These are phyloP conservation scores for Whalleya microplaca DNA, from an alignment of 2,329 filamentous ascomycete species.

Conservation along the genomic window DNA sequence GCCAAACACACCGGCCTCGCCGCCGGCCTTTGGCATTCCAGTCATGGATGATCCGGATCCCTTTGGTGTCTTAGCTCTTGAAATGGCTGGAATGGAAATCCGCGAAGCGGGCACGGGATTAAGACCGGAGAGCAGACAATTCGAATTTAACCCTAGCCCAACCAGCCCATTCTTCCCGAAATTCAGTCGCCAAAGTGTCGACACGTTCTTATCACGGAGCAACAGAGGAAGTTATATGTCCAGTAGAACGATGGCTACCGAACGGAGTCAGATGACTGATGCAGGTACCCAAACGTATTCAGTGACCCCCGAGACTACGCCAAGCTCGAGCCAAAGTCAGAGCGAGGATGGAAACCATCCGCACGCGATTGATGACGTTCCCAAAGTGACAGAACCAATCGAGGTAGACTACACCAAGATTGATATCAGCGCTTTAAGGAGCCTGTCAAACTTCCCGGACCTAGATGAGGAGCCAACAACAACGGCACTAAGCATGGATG, in stretches of 20 bases:
- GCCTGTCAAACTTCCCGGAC: slow-evolving; percentile 47
- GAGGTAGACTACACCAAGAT: slow-evolving; percentile 65
- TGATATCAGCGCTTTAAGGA: slow-evolving; percentile 54
- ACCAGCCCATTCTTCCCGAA: slow-evolving; percentile 70
- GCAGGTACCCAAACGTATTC: slow-evolving; percentile 66
- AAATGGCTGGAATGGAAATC: slow-evolving; percentile 87
- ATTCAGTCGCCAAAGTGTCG: slow-evolving; percentile 68
- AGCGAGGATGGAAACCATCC: slow-evolving; percentile 55
- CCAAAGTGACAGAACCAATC: slow-evolving; percentile 45
- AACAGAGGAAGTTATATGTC: slow-evolving; percentile 78
- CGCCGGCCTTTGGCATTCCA: slow-evolving; percentile 74
- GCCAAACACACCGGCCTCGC: slow-evolving; percentile 42
- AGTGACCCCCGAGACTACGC: slow-evolving; percentile 58
- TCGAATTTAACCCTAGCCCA: slow-evolving; percentile 79
- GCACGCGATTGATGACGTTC: slow-evolving; percentile 46
- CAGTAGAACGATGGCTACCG: slow-evolving; percentile 59
- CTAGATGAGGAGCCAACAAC: slow-evolving; percentile 37
- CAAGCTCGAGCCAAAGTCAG: slow-evolving; percentile 56
- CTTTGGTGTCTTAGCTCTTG: slow-evolving; percentile 87
- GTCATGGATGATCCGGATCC: slow-evolving; percentile 84
- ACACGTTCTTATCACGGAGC: slow-evolving; percentile 63
- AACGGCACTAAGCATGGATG: slow-evolving; percentile 18
- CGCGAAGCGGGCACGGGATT: slow-evolving; percentile 81
- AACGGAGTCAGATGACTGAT: slow-evolving; percentile 72
- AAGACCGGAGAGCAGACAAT: slow-evolving; percentile 76